phyloP scores from a whole-genome alignment of 495 filamentous ascomycete species.

The Baudoinia panamericana region DNA sequence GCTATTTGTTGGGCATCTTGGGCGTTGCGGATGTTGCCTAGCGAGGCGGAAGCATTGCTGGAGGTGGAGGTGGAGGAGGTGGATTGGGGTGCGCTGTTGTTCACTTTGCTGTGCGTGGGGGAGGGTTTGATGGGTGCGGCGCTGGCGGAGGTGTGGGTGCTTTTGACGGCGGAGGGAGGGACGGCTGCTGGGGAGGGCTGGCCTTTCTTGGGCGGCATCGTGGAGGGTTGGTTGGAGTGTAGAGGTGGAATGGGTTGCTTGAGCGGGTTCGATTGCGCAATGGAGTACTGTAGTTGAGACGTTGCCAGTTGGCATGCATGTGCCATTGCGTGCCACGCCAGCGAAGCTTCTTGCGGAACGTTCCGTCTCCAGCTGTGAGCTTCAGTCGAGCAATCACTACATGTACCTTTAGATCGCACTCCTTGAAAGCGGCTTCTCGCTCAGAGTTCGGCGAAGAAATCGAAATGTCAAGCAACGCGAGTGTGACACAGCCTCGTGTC shows the following conservation, averaged over 20 bases:
- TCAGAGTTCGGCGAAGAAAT: no score
- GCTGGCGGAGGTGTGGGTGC: constrained; percentile 8
- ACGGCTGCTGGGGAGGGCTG: constrained; percentile 8
- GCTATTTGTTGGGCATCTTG: constrained; percentile 42
- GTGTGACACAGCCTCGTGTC: no score
- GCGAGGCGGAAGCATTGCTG: constrained; percentile 16
- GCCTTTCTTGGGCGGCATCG: constrained; percentile 9
- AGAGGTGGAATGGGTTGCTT: constrained; percentile 1
- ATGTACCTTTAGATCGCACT: no score
- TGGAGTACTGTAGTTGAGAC: no score
- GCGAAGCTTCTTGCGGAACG: no score
- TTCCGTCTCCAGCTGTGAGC: no score
- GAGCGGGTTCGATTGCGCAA: background rate
- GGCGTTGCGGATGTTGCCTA: constrained; percentile 25
- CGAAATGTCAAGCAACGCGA: no score
- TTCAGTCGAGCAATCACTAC: no score
- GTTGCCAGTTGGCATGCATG: no score
- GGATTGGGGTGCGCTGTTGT: background rate
- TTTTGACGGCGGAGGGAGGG: constrained; percentile 1
- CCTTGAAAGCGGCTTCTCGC: no score
- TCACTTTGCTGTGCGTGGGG: background rate
- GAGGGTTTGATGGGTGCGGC: constrained; percentile 6
- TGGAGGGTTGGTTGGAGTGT: constrained; percentile 4
- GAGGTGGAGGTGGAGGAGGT: background rate
- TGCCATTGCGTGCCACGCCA: no score